These are phyloP conservation scores for Cyclanthera cordifolia DNA, from an alignment of 306 rosid genomes.

Conservation along the genomic window DNA sequence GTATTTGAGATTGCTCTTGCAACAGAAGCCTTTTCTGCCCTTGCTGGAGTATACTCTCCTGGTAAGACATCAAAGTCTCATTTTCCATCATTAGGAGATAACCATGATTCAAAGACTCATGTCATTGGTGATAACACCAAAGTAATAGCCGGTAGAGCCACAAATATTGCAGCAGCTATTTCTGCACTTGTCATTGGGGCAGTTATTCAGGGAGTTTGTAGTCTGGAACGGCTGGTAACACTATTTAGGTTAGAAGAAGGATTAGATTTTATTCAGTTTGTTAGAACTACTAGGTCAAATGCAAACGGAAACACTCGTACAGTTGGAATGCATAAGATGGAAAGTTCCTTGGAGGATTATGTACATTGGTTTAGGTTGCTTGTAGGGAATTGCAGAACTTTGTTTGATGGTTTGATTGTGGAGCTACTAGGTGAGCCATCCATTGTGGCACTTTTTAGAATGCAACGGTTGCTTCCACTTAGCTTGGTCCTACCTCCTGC, in stretches of 20 bases:
- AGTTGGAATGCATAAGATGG: slow-evolving; percentile 51
- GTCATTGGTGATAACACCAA: slow-evolving; percentile 40
- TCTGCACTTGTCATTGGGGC: slow-evolving; percentile 82
- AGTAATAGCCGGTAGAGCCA: slow-evolving; percentile 37
- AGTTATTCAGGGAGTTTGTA: slow-evolving; percentile 66
- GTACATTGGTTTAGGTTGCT: slow-evolving; percentile 93
- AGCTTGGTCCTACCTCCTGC: slow-evolving; percentile 81
- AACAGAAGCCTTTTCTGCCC: slow-evolving; percentile 69
- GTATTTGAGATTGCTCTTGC: slow-evolving; percentile 96
- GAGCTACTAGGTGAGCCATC: slow-evolving; percentile 83
- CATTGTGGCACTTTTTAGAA: slow-evolving; percentile 73
- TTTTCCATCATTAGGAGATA: slow-evolving; percentile 64
- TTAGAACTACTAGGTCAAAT: slow-evolving; percentile 61
- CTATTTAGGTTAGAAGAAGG: slow-evolving; percentile 76
- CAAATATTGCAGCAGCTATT: slow-evolving; percentile 73
- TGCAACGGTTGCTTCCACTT: slow-evolving; percentile 87
- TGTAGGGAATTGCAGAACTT: slow-evolving; percentile 78
- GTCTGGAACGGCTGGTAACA: slow-evolving; percentile 89
- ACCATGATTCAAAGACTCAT: slow-evolving; percentile 42
- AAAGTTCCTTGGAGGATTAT: slow-evolving; percentile 57
- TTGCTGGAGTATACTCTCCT: slow-evolving; percentile 59
- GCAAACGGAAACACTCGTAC: slow-evolving; percentile 85
- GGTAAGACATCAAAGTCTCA: slow-evolving; percentile 77
- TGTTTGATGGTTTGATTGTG: slow-evolving; percentile 67
- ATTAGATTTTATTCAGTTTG: slow-evolving; percentile 67